These are phyloP conservation scores for Achlya hypogyna DNA, from an alignment of 352 stramenopile species.

Conservation along the genomic window DNA sequence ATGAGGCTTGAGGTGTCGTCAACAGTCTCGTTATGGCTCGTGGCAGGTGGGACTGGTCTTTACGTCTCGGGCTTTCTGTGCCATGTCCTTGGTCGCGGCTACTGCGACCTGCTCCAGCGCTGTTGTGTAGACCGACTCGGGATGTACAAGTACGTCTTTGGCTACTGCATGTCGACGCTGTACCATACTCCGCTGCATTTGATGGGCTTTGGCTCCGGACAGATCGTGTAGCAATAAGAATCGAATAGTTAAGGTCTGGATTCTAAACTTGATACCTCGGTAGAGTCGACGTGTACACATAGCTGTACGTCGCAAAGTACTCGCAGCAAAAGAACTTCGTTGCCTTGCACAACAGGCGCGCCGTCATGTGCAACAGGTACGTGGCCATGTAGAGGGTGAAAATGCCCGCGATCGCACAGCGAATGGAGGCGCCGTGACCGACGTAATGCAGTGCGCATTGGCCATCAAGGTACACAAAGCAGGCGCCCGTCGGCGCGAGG, in stretches of 20 bases:
- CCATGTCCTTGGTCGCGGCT: background rate
- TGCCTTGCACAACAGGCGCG: conserved; percentile 31
- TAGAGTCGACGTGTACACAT: conserved; percentile 16
- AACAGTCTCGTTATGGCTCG: too few relatives aligned
- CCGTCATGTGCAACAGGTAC: conserved; percentile 41
- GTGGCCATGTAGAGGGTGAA: background rate
- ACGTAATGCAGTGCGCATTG: background rate
- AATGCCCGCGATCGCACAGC: background rate
- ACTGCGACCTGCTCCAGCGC: background rate
- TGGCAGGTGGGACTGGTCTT: too few relatives aligned
- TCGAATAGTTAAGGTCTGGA: background rate
- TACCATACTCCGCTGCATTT: background rate
- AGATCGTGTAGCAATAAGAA: background rate
- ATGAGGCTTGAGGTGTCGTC: too few relatives aligned
- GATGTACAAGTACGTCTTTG: background rate
- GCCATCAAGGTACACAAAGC: background rate
- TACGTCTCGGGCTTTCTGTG: background rate
- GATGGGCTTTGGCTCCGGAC: background rate
- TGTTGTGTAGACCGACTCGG: background rate
- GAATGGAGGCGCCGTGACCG: background rate
- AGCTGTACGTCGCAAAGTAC: conserved; percentile 40
- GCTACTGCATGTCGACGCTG: background rate
- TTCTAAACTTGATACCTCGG: background rate
- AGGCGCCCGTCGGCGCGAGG: background rate
- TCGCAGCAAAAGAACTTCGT: conserved; percentile 67